These are phyloP conservation scores for Aspergillus nidulans DNA, from an alignment of 495 filamentous ascomycete genomes.

Conservation along the genomic window DNA sequence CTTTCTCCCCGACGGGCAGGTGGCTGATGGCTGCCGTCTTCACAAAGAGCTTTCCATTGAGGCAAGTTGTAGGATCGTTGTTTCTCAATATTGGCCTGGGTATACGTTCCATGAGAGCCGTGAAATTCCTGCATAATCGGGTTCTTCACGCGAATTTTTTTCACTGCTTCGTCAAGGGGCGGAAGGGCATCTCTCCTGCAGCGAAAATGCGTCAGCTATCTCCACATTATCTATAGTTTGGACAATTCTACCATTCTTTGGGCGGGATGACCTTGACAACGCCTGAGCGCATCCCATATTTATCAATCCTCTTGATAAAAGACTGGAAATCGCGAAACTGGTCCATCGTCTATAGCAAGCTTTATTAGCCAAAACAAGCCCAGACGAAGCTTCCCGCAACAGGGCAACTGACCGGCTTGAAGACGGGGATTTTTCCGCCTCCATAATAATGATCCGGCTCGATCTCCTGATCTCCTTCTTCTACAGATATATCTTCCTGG, in stretches of 20 bases:
- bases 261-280: conserved; percentile 96
- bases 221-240: neutral
- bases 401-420: conserved; percentile 68
- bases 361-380: conserved; percentile 15
- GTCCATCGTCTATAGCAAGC: conserved; percentile 62
- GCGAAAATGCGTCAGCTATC: neutral
- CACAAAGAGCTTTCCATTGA: conserved; percentile 87
- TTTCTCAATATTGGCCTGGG: conserved; percentile 92
- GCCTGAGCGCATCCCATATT: conserved; percentile 93
- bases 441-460: conserved; percentile 84
- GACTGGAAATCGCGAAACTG: conserved; percentile 89
- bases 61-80: conserved; percentile 93
- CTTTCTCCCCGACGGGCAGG: conserved; percentile 91
- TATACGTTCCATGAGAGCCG: conserved; percentile 88
- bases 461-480: conserved; percentile 62
- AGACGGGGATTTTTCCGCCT: conserved; percentile 83
- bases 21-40: conserved; percentile 91
- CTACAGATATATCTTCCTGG: conserved; percentile 24
- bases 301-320: conserved; percentile 83
- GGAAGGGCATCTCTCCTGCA: conserved; percentile 67
- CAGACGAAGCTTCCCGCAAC: neutral
- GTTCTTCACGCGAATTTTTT: conserved; percentile 88
- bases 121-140: conserved; percentile 98
- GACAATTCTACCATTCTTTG: conserved; percentile 72
- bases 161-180: conserved; percentile 76